A percentile compares a stretch with the other conserved stretches of the same genome.
phyloP scores from a whole-genome alignment of 352 stramenopile species.

The Phytophthora fragariae region DNA sequence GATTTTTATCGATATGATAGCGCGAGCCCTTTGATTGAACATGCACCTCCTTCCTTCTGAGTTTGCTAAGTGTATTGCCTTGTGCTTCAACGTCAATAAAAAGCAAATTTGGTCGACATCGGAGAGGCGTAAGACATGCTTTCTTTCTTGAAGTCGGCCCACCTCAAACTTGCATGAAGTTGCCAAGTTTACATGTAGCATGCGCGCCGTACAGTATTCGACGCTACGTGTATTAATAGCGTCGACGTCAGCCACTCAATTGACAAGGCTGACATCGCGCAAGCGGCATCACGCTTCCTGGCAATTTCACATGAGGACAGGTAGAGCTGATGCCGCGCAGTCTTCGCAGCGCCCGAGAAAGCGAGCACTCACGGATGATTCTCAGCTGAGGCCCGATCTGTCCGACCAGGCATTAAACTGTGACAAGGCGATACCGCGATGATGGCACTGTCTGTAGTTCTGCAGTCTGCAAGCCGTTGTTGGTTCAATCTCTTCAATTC shows the following conservation, averaged over 20 bases:
- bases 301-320: background rate
- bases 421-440: background rate
- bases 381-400: background rate
- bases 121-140: background rate
- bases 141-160: background rate
- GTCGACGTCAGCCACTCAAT: background rate
- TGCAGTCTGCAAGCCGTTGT: background rate
- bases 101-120: background rate
- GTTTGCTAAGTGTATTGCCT: no score
- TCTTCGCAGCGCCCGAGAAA: background rate
- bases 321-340: background rate
- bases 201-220: no score
- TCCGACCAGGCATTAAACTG: background rate
- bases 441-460: no score
- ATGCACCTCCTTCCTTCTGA: slow-evolving; percentile 22
- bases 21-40: slow-evolving; percentile 34
- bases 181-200: no score
- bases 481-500: background rate
- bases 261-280: background rate
- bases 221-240: background rate
- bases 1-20: slow-evolving; percentile 51
- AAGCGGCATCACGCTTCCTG: background rate
- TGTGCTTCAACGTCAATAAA: slow-evolving; percentile 15
- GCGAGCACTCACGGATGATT: background rate
- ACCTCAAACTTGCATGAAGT: no score